Base-by-base conservation (phyloP, 345 rosid genomes). In the Limnanthes douglasii region DNA sequence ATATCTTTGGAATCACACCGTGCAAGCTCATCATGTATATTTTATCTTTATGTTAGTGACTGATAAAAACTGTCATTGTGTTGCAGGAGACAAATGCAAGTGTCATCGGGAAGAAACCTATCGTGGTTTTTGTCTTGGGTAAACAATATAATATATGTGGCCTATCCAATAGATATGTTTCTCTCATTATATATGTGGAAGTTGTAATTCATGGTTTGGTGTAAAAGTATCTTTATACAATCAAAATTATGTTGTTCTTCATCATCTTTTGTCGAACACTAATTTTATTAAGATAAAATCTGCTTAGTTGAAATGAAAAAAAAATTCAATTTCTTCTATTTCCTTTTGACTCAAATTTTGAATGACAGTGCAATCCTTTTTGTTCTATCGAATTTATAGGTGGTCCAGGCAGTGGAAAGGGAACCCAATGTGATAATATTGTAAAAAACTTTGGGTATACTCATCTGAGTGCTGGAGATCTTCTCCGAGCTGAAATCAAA, bases 361-460 rank as follows among this genome's bases (percentile, higher is more conserved):
- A 31, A 40, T 7, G 38, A 12, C 12, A 5, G 5, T 5, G 16
- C 1, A 18, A 34, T 18, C 21, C 15, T n/a, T 3, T 18, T 34
- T 23, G 16, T 46, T 26, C 16, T 21, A 21, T 46, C 54, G 18
- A 51, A 20, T 51, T 41, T 41, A 23, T 55, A 86, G 95, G 97
- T 60, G 97, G 94, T 33, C 97, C 97, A 13, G 97, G 86, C 45
- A 76, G 93, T 53, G 93, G 90, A 34, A 84, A 79, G 56, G 88
- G 93, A 16, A 79, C 93, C 21, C 93, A 79, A 41, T 75, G 93
- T 59, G 69, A 66, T 19, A 76, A 75, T 19, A 51, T 84, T 39
- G 76, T 69, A 1, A 13, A 69, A 18, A 60, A 72, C 39, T 85
- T 80, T 51, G 70, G 69, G 3, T 68, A 68, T 52, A 88, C 77